A percentile compares a stretch with the other conserved stretches of the same genome.
phyloP scores from a whole-genome alignment of 2,329 filamentous ascomycete species.

The Venturiaceae sp. region DNA sequence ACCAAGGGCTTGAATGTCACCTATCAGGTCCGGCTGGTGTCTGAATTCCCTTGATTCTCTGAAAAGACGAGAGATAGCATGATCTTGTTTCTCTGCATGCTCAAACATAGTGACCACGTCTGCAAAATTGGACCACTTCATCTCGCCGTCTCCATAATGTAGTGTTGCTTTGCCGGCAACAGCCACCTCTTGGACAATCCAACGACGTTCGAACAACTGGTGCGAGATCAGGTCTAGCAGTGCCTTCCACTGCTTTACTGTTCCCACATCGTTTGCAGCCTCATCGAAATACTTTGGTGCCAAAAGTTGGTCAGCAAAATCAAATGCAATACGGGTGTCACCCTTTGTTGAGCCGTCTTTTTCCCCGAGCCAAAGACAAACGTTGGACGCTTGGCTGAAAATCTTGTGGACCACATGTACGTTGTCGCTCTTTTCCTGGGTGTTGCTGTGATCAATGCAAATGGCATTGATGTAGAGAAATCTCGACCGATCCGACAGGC shows the following conservation, averaged over 20 bases:
- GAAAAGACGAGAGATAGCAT: background rate
- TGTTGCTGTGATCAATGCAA: conserved; percentile 4
- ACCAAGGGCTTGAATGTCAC: background rate
- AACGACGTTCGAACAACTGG: conserved; percentile 17
- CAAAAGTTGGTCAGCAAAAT: conserved; percentile 18
- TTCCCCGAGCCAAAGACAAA: conserved; percentile 25
- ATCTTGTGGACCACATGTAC: conserved; percentile 25
- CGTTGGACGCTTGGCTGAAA: conserved; percentile 20
- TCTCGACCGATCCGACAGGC: background rate
- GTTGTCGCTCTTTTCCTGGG: conserved; percentile 22
- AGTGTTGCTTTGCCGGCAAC: conserved; percentile 24
- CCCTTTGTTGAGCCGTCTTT: conserved; percentile 14
- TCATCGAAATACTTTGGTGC: conserved; percentile 22
- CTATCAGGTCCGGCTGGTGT: background rate
- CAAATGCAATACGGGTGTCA: conserved; percentile 19
- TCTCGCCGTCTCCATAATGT: conserved; percentile 25
- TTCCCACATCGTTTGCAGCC: conserved; percentile 13
- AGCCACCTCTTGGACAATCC: conserved; percentile 35
- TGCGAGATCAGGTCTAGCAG: conserved; percentile 27
- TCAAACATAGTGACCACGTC: conserved; percentile 28
- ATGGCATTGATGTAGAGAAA: background rate
- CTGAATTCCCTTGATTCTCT: background rate
- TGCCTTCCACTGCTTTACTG: conserved; percentile 19
- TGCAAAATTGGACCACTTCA: conserved; percentile 28
- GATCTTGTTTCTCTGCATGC: background rate